These are phyloP conservation scores for Naganishia antarctica DNA, from an alignment of 768 basidiomycete species.

Conservation along the genomic window DNA sequence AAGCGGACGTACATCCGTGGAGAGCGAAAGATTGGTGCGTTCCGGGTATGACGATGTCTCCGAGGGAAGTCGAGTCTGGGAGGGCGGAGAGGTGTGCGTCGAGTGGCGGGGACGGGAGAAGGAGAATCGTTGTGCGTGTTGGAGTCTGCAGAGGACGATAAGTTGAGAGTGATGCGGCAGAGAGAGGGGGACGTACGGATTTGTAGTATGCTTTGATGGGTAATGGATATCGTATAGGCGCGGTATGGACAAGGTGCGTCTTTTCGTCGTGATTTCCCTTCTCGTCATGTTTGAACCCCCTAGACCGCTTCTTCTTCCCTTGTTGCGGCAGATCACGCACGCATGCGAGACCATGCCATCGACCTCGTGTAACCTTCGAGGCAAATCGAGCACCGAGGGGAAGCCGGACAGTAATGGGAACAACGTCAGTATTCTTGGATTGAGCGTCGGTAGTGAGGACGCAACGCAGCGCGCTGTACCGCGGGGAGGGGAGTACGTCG, in stretches of 20 bases:
- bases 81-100: slow-evolving; percentile 51
- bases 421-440: no score
- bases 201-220: background rate
- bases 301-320: no score
- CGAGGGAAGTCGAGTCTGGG: slow-evolving; percentile 64
- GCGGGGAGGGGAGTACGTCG: background rate
- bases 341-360: no score
- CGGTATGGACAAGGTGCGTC: no score
- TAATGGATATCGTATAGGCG: no score
- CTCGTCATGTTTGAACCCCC: no score
- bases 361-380: no score
- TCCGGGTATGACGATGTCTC: slow-evolving; percentile 75
- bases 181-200: background rate
- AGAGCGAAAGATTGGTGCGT: slow-evolving; percentile 42
- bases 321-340: no score
- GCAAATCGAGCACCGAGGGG: no score
- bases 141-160: background rate
- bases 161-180: background rate
- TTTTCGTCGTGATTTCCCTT: no score
- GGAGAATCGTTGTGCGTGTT: background rate
- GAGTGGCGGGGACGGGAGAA: background rate
- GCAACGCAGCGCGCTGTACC: background rate
- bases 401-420: no score
- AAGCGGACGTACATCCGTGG: slow-evolving; percentile 29
- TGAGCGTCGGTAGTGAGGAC: no score